A percentile compares a stretch with the other conserved stretches of the same genome.
phyloP scores from a whole-genome alignment of 345 rosid species.

The Moricandia moricandioides region DNA sequence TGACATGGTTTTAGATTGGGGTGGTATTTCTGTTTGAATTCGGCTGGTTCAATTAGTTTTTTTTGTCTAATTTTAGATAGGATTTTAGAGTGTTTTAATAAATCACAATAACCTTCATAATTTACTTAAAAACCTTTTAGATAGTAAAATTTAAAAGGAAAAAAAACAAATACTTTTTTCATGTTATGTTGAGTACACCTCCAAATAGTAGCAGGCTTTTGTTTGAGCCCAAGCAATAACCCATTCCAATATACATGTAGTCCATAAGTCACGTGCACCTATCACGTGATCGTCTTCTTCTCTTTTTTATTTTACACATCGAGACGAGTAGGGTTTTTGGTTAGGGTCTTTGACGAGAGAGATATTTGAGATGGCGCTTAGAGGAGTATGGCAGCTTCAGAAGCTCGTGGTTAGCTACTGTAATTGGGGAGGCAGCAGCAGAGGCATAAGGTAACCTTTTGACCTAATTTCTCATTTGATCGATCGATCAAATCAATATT shows the following conservation, averaged over 20 bases:
- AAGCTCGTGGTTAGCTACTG: conserved; percentile 78
- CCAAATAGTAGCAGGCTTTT: background rate
- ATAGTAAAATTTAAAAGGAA: too few species aligned
- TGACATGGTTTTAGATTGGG: too few species aligned
- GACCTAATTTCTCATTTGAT: background rate
- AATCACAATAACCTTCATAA: too few species aligned
- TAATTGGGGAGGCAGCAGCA: conserved; percentile 95
- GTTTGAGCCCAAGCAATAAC: background rate
- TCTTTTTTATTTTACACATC: background rate
- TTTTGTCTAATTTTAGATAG: too few species aligned
- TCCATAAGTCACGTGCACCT: conserved; percentile 17
- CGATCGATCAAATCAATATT: background rate
- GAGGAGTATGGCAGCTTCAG: conserved; percentile 90
- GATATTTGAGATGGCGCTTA: conserved; percentile 58
- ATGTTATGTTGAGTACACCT: too few species aligned
- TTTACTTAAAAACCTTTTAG: too few species aligned
- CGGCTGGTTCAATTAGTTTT: too few species aligned
- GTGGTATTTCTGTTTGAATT: too few species aligned
- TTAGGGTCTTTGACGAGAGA: background rate
- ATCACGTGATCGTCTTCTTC: conserved; percentile 26
- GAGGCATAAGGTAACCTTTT: conserved; percentile 63
- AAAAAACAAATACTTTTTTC: too few species aligned
- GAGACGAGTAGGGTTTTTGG: conserved; percentile 22
- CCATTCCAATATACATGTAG: background rate
- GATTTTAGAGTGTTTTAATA: too few species aligned